Evolutionary conservation across 495 filamentous ascomycete genomes (phyloP), one percentile per base, ranked within the genome.

Genomic region (Elasticomyces elasticus): DNA sequence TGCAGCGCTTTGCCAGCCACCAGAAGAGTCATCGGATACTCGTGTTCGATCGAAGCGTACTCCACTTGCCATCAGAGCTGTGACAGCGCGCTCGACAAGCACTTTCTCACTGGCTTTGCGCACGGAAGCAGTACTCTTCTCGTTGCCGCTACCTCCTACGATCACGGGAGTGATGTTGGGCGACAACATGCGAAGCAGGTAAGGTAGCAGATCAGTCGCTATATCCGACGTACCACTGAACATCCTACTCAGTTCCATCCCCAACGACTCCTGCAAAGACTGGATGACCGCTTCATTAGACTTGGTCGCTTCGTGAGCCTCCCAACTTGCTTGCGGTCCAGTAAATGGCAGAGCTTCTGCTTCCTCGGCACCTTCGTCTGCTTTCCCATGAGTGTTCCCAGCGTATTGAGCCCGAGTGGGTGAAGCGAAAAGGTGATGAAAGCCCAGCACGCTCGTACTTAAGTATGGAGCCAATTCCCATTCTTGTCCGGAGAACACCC

Each of bases 161-260:
- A 95, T 77, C n/a, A 96, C 85, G 0, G 94, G 92, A 58, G 89
- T 95, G 48, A 98, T 79, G 44, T 89, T 83, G 1, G 92, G 92
- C 0, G 89, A 83, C 19, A 97, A 71, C 64, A 98, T 84, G 37
- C 82, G 81, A 43, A 86, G 71, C 1, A 95, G 74, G 65, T 86
- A 88, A 1, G 92, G 92, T 5, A 95, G 64, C 27, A 98, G 79
- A 45, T 95, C 90, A 0, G 78, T 84, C 1, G 85, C 79, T 5
- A 97, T 72, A 45, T 81, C 78, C 49, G 87, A 81, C 1, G 79
- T 68, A 50, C 82, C 86, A 37, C 87, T 82, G 72, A 94, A 95
- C 27, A 84, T 74, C 13, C 90, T 79, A 25, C 76, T 69, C 26
- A 95, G 72, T 0, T 74, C 74, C 1, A 76, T 67, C 4, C 78